phyloP scores from a whole-genome alignment of 345 rosid species.

The Acer campestre region DNA sequence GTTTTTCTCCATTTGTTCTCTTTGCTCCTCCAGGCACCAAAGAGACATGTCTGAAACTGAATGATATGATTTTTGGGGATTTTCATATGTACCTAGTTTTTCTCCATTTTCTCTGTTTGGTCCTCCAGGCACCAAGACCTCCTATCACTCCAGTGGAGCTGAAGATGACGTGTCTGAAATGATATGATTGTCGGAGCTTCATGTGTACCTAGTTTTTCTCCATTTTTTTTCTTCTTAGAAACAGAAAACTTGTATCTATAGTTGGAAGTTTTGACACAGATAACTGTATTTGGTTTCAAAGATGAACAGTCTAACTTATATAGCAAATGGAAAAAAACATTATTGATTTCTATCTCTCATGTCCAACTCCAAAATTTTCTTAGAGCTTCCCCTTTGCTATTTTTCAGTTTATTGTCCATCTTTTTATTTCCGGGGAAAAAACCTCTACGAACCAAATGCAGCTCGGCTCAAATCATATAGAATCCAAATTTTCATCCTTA shows the following conservation, averaged over 20 bases:
- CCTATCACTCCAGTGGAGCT: constrained; percentile 55
- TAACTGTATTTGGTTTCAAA: background rate
- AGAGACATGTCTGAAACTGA: no score
- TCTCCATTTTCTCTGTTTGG: background rate
- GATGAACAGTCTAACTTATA: background rate
- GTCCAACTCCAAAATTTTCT: background rate
- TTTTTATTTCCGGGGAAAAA: background rate
- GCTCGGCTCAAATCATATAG: no score
- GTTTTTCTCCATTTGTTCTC: no score
- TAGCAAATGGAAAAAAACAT: background rate
- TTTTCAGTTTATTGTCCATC: background rate
- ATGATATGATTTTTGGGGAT: background rate
- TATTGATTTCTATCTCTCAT: background rate
- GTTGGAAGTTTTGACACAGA: background rate
- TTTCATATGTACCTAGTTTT: background rate
- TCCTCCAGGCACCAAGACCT: constrained; percentile 33
- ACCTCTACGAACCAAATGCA: no score
- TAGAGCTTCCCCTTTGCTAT: background rate
- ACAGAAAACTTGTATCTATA: background rate
- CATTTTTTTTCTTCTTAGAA: background rate
- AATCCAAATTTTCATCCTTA: no score
- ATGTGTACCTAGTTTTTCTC: background rate
- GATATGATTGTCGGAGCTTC: constrained; percentile 21
- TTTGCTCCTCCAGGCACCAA: no score
- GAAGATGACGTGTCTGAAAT: constrained; percentile 80